A percentile compares a stretch with the other conserved stretches of the same genome.
phyloP scores from a whole-genome alignment of 805 yeast genomes.

The Ogataea henricii region DNA sequence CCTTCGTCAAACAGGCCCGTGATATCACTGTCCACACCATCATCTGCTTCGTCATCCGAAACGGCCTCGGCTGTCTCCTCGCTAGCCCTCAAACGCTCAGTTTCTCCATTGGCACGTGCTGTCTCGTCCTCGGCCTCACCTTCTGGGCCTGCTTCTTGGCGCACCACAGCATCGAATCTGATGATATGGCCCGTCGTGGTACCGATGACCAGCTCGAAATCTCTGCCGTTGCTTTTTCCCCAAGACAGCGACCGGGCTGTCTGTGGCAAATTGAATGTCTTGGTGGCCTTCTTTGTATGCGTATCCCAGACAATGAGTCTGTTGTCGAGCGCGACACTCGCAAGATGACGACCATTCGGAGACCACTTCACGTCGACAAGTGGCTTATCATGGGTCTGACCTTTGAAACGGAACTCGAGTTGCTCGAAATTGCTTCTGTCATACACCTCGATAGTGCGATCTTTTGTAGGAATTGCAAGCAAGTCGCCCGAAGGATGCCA shows the following conservation, averaged over 20 bases:
- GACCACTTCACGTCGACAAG: slow-evolving; percentile 61
- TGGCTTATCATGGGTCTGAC: slow-evolving; percentile 29
- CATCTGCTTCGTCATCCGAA: slow-evolving; percentile 30
- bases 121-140: slow-evolving; percentile 15
- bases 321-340: slow-evolving; percentile 56
- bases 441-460: slow-evolving; percentile 48
- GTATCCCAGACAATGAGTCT: slow-evolving; percentile 59
- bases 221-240: slow-evolving; percentile 27
- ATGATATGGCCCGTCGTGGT: slow-evolving; percentile 44
- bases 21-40: slow-evolving; percentile 33
- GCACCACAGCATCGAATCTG: slow-evolving; percentile 24
- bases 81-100: slow-evolving; percentile 11
- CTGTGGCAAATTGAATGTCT: slow-evolving; percentile 28
- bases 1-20: slow-evolving; percentile 39
- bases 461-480: slow-evolving; percentile 66
- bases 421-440: slow-evolving; percentile 38
- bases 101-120: slow-evolving; percentile 11
- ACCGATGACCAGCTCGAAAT: slow-evolving; percentile 40
- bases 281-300: slow-evolving; percentile 36
- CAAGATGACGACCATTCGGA: slow-evolving; percentile 60
- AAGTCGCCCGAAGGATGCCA: slow-evolving; percentile 74
- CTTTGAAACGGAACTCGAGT: slow-evolving; percentile 23
- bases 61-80: slow-evolving; percentile 22
- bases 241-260: slow-evolving; percentile 35
- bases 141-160: background rate